Percentiles rank a stretch among this genome's conserved stretches.
Evolutionary conservation across 371 early-diverging fungal species (phyloP).

Genomic region (Coemansia sp.): DNA sequence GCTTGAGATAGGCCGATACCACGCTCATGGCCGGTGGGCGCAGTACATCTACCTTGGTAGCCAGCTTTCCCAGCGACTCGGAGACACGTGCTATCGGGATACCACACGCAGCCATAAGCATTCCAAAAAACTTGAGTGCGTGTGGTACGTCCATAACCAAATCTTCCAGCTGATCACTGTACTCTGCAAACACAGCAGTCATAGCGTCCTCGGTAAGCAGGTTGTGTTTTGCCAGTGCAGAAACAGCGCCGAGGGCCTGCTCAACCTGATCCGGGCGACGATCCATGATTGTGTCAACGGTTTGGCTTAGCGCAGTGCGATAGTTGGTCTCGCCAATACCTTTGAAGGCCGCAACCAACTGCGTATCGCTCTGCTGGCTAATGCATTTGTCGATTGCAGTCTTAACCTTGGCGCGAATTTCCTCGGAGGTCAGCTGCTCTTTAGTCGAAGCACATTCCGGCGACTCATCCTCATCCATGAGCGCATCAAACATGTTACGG

Average conservation of each 20-base stretch:
- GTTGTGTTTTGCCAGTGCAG: slow-evolving; percentile 15
- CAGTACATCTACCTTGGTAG: background rate
- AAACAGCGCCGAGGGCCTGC: slow-evolving; percentile 1
- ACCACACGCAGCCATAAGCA: slow-evolving; percentile 57
- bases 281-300: slow-evolving; percentile 57
- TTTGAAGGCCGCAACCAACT: slow-evolving; percentile 58
- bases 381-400: slow-evolving; percentile 67
- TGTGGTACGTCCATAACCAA: slow-evolving; percentile 75
- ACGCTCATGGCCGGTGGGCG: slow-evolving; percentile 7
- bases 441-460: slow-evolving; percentile 51
- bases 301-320: slow-evolving; percentile 59
- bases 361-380: slow-evolving; percentile 48
- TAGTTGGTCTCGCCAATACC: slow-evolving; percentile 60
- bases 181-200: slow-evolving; percentile 57
- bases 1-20: slow-evolving; percentile 27
- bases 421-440: slow-evolving; percentile 19
- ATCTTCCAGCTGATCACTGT: slow-evolving; percentile 68
- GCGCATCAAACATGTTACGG: slow-evolving; percentile 58
- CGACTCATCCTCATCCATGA: slow-evolving; percentile 27
- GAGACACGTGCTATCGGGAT: slow-evolving; percentile 56
- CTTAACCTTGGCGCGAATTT: slow-evolving; percentile 57
- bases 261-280: slow-evolving; percentile 39
- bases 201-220: slow-evolving; percentile 48
- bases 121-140: slow-evolving; percentile 63
- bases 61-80: slow-evolving; percentile 39